Conservation (phyloP, 805 yeast species). For the Myxozyma lipomycoides region DNA sequence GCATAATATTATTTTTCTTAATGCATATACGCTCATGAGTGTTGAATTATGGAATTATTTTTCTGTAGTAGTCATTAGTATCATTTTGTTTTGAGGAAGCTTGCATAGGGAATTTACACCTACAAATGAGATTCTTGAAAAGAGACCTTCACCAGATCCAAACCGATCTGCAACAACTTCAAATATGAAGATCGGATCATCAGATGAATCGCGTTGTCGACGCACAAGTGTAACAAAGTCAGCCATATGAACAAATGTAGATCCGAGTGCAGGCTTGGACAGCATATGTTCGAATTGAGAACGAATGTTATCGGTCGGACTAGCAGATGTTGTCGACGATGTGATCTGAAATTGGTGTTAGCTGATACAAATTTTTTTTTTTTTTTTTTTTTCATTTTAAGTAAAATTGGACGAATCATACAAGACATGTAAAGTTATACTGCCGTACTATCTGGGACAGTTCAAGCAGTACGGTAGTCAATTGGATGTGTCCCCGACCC, state of each 20-base stretch:
- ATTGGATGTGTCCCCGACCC: conserved; percentile 8
- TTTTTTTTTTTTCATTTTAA: too few species aligned
- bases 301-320: conserved; percentile 6
- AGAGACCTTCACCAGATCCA: conserved; percentile 5
- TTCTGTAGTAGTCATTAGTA: too few species aligned
- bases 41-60: too few species aligned
- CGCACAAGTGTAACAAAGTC: conserved; percentile 12
- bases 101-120: too few species aligned
- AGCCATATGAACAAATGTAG: conserved; percentile 5
- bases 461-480: background rate
- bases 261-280: conserved; percentile 20
- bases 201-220: background rate
- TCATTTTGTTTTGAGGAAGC: too few species aligned
- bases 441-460: background rate
- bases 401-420: background rate
- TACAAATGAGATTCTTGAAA: background rate
- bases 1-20: background rate
- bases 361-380: too few species aligned
- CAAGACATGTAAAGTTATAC: conserved; percentile 1
- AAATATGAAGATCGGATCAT: background rate
- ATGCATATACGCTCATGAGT: background rate
- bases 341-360: conserved; percentile 5
- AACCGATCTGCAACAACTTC: conserved; percentile 21
- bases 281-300: conserved; percentile 14
- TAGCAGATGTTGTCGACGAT: conserved; percentile 5